These are phyloP conservation scores for Chaetomium sp. DNA, from an alignment of 2,329 filamentous ascomycete species.

Conservation along the genomic window DNA sequence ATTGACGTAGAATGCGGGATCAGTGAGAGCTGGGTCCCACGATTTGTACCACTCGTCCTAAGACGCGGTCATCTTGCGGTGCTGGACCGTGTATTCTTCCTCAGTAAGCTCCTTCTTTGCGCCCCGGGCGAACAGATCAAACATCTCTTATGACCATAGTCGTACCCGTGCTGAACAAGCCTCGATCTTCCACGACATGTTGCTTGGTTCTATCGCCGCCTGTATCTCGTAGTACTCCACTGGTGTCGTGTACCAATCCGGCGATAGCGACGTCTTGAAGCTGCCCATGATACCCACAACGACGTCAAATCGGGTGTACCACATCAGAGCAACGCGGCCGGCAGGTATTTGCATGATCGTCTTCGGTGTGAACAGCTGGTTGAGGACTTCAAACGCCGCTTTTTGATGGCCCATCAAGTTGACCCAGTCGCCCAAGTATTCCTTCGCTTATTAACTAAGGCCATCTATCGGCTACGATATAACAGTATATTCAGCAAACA, in stretches of 20 bases:
- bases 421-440: constrained; percentile 92
- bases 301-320: constrained; percentile 86
- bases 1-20: constrained; percentile 56
- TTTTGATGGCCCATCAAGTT: constrained; percentile 89
- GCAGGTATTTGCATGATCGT: constrained; percentile 65
- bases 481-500: no score
- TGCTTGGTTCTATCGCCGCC: constrained; percentile 51
- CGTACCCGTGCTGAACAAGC: constrained; percentile 60
- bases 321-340: constrained; percentile 68
- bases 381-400: constrained; percentile 77
- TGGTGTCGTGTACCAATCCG: constrained; percentile 69
- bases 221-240: constrained; percentile 58
- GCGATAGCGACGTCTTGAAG: constrained; percentile 63
- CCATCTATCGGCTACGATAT: no score
- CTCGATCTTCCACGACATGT: constrained; percentile 61
- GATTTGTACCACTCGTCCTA: constrained; percentile 45
- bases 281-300: constrained; percentile 78
- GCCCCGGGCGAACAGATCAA: constrained; percentile 65
- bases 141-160: constrained; percentile 72
- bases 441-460: constrained; percentile 55
- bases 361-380: constrained; percentile 68
- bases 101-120: constrained; percentile 57
- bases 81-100: constrained; percentile 59
- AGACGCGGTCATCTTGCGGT: constrained; percentile 44
- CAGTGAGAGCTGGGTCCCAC: constrained; percentile 56